Percentiles rank a stretch among this genome's conserved stretches.
Conservation (phyloP, 352 stramenopile species). For the Globisporangium viniferum region DNA sequence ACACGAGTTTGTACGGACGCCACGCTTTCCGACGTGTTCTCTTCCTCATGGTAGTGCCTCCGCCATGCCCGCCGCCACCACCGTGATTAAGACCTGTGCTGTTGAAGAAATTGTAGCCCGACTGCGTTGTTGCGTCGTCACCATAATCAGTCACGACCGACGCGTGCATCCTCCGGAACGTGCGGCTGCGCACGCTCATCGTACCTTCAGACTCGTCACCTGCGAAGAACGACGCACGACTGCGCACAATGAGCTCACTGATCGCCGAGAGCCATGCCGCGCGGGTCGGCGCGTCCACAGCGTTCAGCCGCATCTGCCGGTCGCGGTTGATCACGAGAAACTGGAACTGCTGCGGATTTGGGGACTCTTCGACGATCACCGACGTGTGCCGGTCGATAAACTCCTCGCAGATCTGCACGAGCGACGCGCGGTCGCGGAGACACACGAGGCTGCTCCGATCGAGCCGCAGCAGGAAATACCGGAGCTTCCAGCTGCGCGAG, state of each 20-base stretch:
- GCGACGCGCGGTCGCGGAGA: slow-evolving; percentile 65
- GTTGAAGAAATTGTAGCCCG: neutral
- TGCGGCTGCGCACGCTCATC: slow-evolving; percentile 39
- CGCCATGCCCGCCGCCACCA: slow-evolving; percentile 11
- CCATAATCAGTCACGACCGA: slow-evolving; percentile 42
- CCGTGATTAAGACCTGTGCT: slow-evolving; percentile 7
- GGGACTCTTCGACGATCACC: slow-evolving; percentile 52
- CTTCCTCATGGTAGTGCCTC: slow-evolving; percentile 11
- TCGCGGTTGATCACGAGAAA: slow-evolving; percentile 79
- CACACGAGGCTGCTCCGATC: slow-evolving; percentile 76
- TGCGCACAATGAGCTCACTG: slow-evolving; percentile 79
- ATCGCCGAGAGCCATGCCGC: slow-evolving; percentile 71
- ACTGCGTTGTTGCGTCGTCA: slow-evolving; percentile 41
- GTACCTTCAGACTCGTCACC: slow-evolving; percentile 66
- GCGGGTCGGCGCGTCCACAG: slow-evolving; percentile 51
- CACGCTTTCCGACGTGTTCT: slow-evolving; percentile 36
- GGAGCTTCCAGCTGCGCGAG: slow-evolving; percentile 82
- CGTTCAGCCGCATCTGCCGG: slow-evolving; percentile 68
- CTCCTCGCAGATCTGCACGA: slow-evolving; percentile 67
- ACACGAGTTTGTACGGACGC: slow-evolving; percentile 75
- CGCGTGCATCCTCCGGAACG: slow-evolving; percentile 38
- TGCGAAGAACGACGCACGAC: slow-evolving; percentile 68
- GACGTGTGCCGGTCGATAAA: slow-evolving; percentile 78
- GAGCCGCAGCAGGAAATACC: slow-evolving; percentile 71
- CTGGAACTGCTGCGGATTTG: slow-evolving; percentile 71